Base-by-base conservation (phyloP, 768 basidiomycete species). In the Agaricus blazei region DNA sequence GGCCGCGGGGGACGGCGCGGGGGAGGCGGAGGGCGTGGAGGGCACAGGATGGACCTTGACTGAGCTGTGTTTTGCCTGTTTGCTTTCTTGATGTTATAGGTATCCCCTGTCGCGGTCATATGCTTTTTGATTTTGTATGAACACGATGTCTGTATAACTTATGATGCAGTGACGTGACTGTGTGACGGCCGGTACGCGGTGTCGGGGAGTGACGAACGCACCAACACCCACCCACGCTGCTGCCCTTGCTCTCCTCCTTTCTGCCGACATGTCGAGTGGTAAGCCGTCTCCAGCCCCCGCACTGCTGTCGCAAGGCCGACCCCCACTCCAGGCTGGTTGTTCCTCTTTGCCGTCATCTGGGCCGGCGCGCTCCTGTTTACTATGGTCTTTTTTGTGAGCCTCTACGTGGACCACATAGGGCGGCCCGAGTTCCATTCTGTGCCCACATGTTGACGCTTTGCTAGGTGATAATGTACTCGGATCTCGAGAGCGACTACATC, bases 381-480 rank as follows among this genome's bases (percentile, higher is more conserved):
- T 54, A 93, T 93, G 87, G 96, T 98, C 67, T 98, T 98, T 80
- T 98, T 97, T 73, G 95, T 98, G 65, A 70, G 93, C 85, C 37
- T 19, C 7, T 55, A 54, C 23, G 51, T 26, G 14, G 42, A 9
- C 34, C 4, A 15, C 28, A 19, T n/a, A 14, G 24, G 38, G 31
- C 23, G 9, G 38, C 26, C 14, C 3, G 26, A 12, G 6, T 26
- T 36, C 15, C 14, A 7, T 37, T 34, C n/a, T 19, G 1, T 38
- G 3, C n/a, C 19, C 38, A 41, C 36, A 37, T 37, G 36, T 37
- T 19, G 19, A 19, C 1, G 3, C 34, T 24, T 49, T 24, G 24
- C 19, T 46, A 98, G 95, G 94, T 98, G 66, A 98, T 98, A 79
- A 98, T 98, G 96, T 98, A 97, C 79, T 97, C 93, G 27, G 96